Base-by-base conservation (phyloP, 148 eudicot genomes). In the Cornus controversa region DNA sequence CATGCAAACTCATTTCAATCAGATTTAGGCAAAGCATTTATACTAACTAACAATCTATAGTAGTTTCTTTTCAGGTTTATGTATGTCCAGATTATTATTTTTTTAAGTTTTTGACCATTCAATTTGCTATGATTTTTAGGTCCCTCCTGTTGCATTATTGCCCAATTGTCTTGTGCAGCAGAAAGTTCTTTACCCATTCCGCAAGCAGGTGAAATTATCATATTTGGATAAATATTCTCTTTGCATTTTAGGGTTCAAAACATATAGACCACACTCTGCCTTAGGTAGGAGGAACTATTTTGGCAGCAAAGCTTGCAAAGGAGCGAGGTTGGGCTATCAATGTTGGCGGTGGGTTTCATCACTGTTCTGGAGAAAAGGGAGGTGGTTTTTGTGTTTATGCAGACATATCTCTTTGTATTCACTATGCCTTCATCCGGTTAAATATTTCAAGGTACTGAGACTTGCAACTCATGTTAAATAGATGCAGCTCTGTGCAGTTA, bases 301-400 rank as follows among this genome's bases (percentile, higher is more conserved):
- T 95, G 75, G 96, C 97, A 69, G 97, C 92, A 73, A 93, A 95
- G 86, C 91, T 95, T 75, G 99, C 99, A 10, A 93, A 87, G 80
- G 99, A 95, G 79, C 84, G 88, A 73, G 99, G 99, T 60, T 93
- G 97, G 96, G 97, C 99, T 71, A 93, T 95, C 71, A 95, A 95
- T 86, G 93, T 93, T 54, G 99, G 99, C 45, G 99, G 99, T 78
- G 99, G 99, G 24, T 95, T 95, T 76, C 99, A 95, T 87, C 99
- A 93, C 54, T 95, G 99, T 84, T 95, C 88, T 79, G 96, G 94
- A 31, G 81, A 86, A 28, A 82, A 82, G 45, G 99, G 99, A 75
- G 97, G 99, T 77, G 99, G 99, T 42, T 95, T 95, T 78, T 95
- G 99, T 87, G 92, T 71, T 72, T 95, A 93, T 87, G 99, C 99